These are phyloP conservation scores for Vanderwaltozyma tropicalis DNA, from an alignment of 805 yeast genomes.

Conservation along the genomic window DNA sequence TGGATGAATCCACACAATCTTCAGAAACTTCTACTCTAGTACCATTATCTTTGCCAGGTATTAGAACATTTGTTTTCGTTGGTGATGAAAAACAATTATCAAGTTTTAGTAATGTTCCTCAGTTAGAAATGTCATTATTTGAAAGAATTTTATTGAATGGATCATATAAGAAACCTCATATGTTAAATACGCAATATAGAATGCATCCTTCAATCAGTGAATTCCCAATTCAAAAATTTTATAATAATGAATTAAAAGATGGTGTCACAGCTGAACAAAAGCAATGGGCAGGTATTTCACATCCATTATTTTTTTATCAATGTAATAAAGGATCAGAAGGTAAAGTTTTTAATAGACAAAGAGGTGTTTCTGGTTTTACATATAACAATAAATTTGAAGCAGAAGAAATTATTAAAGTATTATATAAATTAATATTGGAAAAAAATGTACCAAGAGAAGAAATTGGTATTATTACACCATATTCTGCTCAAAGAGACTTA, in stretches of 20 bases:
- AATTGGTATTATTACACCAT: constrained; percentile 67
- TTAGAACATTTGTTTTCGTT: constrained; percentile 56
- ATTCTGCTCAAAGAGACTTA: constrained; percentile 61
- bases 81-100: constrained; percentile 72
- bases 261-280: constrained; percentile 51
- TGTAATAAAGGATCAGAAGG: constrained; percentile 38
- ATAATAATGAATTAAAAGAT: constrained; percentile 48
- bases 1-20: constrained; percentile 74
- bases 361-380: constrained; percentile 43
- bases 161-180: constrained; percentile 47
- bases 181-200: constrained; percentile 61
- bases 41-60: constrained; percentile 59
- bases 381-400: constrained; percentile 49
- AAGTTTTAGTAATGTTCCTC: constrained; percentile 59
- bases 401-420: constrained; percentile 34
- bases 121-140: constrained; percentile 54
- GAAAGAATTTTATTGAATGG: constrained; percentile 58
- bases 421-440: constrained; percentile 43
- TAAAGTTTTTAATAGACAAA: constrained; percentile 36
- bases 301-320: constrained; percentile 58
- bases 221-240: constrained; percentile 82
- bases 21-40: constrained; percentile 64
- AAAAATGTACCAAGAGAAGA: constrained; percentile 40
- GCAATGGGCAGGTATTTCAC: constrained; percentile 34
- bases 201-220: constrained; percentile 73